Base-by-base conservation (phyloP, 768 basidiomycete genomes). In the Agaricus blazei region DNA sequence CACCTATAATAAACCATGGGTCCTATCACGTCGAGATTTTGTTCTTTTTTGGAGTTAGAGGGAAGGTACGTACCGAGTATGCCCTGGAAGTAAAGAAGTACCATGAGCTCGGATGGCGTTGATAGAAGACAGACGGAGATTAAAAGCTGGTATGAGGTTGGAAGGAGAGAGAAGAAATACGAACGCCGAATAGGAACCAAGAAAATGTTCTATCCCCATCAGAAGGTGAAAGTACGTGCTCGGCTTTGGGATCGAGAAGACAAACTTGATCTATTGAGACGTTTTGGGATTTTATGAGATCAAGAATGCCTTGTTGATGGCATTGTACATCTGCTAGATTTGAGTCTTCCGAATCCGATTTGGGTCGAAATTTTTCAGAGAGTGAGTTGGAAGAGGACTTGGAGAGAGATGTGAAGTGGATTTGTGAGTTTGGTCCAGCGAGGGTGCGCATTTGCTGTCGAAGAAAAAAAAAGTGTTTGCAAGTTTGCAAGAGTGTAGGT, bases 201-300 rank as follows among this genome's bases (percentile, higher is more conserved):
- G 85, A 78, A 63, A 97, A 98, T 29, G 71, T 65, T 27, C 82
- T 83, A 54, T 85, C 79, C 1, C 84, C 86, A 63, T 98, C 96
- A 50, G 81, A 81, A 0, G 94, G 93, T 0, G 80, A 70, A 9
- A 98, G 76, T 53, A 71, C 78, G 51, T 73, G 68, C 51, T 83
- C 74, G 0, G 94, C 94, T 65, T 86, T 90, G 1, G 97, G 97
- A 67, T 99, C 97, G n/a, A 99, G 80, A 14, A 99, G 72, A 64
- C 97, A 99, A 9, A 97, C 88, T 61, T 78, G 79, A 0, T 83
- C 76, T 3, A 85, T 75, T 52, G 56, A 79, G 52, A 62, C 67
- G 38, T 60, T 72, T 2, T 62, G 62, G 43, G 58, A 43, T 48
- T 76, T 70, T 69, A 93, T 80, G n/a, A 89, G 70, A 3, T 84